Conservation (phyloP, 164 flowering plant species). For the Saururus chinensis region DNA sequence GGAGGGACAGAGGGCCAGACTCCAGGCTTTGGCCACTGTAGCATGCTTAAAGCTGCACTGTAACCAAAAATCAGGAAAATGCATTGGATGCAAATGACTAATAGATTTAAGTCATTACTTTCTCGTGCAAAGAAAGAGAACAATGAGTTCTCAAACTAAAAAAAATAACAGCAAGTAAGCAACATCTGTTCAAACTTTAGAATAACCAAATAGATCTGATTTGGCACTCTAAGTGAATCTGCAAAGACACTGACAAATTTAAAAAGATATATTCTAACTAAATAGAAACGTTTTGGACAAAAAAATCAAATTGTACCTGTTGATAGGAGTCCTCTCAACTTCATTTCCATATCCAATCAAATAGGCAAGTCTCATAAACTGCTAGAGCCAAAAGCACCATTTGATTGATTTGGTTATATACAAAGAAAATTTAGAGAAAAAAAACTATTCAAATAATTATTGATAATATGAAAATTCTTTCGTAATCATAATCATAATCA, state of each 20-base stretch:
- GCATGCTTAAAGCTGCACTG: constrained; percentile 95
- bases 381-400: constrained; percentile 16
- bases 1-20: constrained; percentile 89
- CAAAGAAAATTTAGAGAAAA: background rate
- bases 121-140: too few relatives aligned
- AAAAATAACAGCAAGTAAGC: too few relatives aligned
- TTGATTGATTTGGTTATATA: too few relatives aligned
- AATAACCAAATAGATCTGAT: too few relatives aligned
- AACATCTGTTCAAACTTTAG: too few relatives aligned
- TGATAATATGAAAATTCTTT: too few relatives aligned
- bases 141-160: too few relatives aligned
- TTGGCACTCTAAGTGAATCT: too few relatives aligned
- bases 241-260: too few relatives aligned
- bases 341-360: constrained; percentile 81
- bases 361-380: constrained; percentile 96
- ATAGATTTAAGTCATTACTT: too few relatives aligned
- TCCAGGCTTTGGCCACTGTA: constrained; percentile 96
- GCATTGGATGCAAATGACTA: background rate
- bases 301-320: constrained; percentile 45
- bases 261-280: too few relatives aligned
- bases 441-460: background rate
- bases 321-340: constrained; percentile 82
- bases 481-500: too few relatives aligned
- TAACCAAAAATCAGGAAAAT: constrained; percentile 3
- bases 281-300: background rate